These are phyloP conservation scores for Pittosporum tobira DNA, from an alignment of 129 eudicot genomes.

Conservation along the genomic window DNA sequence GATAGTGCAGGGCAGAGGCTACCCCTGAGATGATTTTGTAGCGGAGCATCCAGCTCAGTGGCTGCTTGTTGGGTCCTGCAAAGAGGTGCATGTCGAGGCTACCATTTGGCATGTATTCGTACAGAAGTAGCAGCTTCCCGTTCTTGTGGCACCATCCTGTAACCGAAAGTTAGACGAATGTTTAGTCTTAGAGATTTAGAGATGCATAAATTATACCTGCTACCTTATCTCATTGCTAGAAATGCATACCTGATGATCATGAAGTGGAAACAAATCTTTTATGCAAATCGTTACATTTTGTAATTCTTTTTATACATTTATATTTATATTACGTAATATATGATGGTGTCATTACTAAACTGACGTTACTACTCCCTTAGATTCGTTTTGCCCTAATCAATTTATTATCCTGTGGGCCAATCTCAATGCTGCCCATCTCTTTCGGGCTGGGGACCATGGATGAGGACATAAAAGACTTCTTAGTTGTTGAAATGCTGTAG, in stretches of 20 bases:
- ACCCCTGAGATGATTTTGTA: conserved; percentile 65
- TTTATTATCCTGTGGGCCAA: neutral
- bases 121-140: conserved; percentile 60
- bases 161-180: neutral
- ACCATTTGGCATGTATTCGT: conserved; percentile 89
- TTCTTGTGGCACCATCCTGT: conserved; percentile 93
- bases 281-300: neutral
- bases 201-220: neutral
- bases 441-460: neutral
- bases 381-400: neutral
- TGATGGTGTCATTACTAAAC: neutral
- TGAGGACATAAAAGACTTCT: neutral
- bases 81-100: conserved; percentile 84
- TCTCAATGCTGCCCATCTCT: conserved; percentile 2
- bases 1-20: conserved; percentile 82
- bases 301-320: too few relatives aligned
- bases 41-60: conserved; percentile 60
- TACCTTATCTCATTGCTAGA: too few relatives aligned
- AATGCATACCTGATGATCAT: neutral
- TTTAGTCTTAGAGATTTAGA: neutral
- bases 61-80: conserved; percentile 21
- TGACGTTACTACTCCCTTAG: neutral
- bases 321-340: neutral
- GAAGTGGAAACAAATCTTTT: neutral
- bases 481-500: neutral